Conservation (phyloP, 2,329 filamentous ascomycete genomes). For the Aphanoascus verrucosus region DNA sequence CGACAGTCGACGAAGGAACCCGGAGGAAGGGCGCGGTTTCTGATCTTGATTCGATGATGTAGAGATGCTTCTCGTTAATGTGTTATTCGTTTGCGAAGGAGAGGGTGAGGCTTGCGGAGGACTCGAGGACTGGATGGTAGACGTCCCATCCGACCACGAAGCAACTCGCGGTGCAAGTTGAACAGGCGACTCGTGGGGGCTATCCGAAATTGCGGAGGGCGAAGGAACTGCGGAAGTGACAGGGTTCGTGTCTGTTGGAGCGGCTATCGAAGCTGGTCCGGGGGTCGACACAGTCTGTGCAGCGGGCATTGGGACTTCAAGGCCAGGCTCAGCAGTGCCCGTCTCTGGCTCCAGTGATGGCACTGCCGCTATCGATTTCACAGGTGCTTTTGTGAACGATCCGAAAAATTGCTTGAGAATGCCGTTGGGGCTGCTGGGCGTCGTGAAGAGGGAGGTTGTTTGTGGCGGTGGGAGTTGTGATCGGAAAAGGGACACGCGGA, state of each 20-base stretch:
- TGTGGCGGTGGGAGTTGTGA: constrained; percentile 4
- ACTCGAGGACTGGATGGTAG: not conserved
- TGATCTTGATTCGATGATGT: constrained; percentile 1
- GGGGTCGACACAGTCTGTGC: not conserved
- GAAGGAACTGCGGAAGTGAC: not conserved
- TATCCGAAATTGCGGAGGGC: constrained; percentile 1
- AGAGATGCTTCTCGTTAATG: not conserved
- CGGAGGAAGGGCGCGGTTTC: constrained; percentile 19
- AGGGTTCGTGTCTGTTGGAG: constrained; percentile 1
- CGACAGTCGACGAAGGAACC: constrained; percentile 34
- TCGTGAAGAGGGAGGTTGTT: not conserved
- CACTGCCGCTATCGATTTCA: constrained; percentile 1
- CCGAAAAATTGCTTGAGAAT: not conserved
- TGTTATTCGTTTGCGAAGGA: constrained; percentile 1
- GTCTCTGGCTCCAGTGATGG: not conserved
- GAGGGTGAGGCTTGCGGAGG: not conserved
- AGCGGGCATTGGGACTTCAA: constrained; percentile 9
- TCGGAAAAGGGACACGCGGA: constrained; percentile 10
- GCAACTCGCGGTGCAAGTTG: constrained; percentile 14
- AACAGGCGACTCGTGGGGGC: constrained; percentile 7
- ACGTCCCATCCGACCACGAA: constrained; percentile 14
- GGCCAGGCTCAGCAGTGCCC: constrained; percentile 5
- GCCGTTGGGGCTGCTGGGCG: not conserved
- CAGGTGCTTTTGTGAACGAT: not conserved
- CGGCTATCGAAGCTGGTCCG: constrained; percentile 9